Base-by-base conservation (phyloP, 2,329 filamentous ascomycete species). In the Pyrenophora teres region DNA sequence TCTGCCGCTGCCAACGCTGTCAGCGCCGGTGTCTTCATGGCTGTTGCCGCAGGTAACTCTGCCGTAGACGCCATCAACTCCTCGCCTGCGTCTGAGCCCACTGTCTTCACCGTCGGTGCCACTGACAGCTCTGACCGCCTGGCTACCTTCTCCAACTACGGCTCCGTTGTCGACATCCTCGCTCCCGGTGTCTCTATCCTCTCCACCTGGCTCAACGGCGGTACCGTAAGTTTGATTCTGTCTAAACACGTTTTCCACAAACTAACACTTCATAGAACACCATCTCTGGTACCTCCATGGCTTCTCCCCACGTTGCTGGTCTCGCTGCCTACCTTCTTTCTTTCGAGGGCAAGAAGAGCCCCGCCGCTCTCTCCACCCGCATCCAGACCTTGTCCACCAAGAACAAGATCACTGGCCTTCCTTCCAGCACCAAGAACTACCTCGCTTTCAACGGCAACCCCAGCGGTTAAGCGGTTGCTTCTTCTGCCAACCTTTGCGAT, bases 281-380 rank as follows among this genome's bases (percentile, higher is more conserved):
- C 52, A 81, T 86, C 64, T 82, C 79, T 16, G 86, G 85, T 44
- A 88, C 86, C 18, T 84, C 80, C 46, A 87, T 87, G 85, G 87
- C 87, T 43, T 81, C 82, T 32, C 87, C 87, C 13, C 87, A 90
- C 69, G 79, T 90, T 53, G 81, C 84, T 44, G 87, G 87, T 58
- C 80, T 90, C n/a, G 85, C 81, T 33, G 87, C 86, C 41, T 90
- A 89, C 74, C 76, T 90, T 41, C 84, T 89, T 76, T 69, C 67
- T 15, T 71, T 82, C 32, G 76, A 81, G 57, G 74, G 73, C 36
- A 68, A 76, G 52, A 69, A 53, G 41, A 75, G 73, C n/a, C 79
- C 82, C 0, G 68, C 75, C 45, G 79, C 74, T 9, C 77, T 86
- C 18, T 78, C 77, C 63, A 23, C 68, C 42, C 78, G 78, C 60